phyloP scores from a whole-genome alignment of 345 rosid species.

The Aethionema arabicum region DNA sequence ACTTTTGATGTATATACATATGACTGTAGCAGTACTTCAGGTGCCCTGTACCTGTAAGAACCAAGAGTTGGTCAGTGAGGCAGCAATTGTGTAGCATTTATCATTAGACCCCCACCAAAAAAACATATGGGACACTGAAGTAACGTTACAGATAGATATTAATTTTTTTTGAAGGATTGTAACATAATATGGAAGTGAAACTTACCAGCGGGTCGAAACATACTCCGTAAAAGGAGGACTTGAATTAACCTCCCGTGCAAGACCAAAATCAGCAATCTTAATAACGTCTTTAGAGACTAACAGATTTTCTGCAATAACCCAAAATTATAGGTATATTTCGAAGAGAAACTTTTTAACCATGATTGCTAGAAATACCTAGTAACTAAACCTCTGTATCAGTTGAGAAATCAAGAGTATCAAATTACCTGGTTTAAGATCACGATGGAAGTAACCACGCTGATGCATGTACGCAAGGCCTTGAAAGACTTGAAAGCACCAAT shows the following conservation, averaged over 20 bases:
- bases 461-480: conserved; percentile 96
- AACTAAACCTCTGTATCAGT: neutral
- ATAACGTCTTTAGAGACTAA: conserved; percentile 71
- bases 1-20: conserved; percentile 73
- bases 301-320: conserved; percentile 63
- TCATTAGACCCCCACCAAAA: neutral
- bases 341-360: conserved; percentile 5
- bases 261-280: conserved; percentile 98
- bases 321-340: conserved; percentile 15
- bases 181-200: conserved; percentile 5
- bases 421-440: conserved; percentile 98
- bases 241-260: conserved; percentile 87
- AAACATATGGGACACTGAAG: neutral
- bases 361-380: neutral
- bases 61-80: conserved; percentile 14
- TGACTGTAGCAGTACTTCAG: conserved; percentile 94
- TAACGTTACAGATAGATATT: neutral
- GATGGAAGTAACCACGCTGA: conserved; percentile 94
- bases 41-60: conserved; percentile 89
- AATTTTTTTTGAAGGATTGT: conserved; percentile 14
- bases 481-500: conserved; percentile 97
- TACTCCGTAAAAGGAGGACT: conserved; percentile 91
- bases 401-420: conserved; percentile 20
- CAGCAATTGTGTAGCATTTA: neutral
- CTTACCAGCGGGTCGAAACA: conserved; percentile 96